A percentile compares a stretch with the other conserved stretches of the same genome.
These are phyloP conservation scores for Ceratocystis eucalypticola DNA, from an alignment of 2,329 filamentous ascomycete species.

Conservation along the genomic window DNA sequence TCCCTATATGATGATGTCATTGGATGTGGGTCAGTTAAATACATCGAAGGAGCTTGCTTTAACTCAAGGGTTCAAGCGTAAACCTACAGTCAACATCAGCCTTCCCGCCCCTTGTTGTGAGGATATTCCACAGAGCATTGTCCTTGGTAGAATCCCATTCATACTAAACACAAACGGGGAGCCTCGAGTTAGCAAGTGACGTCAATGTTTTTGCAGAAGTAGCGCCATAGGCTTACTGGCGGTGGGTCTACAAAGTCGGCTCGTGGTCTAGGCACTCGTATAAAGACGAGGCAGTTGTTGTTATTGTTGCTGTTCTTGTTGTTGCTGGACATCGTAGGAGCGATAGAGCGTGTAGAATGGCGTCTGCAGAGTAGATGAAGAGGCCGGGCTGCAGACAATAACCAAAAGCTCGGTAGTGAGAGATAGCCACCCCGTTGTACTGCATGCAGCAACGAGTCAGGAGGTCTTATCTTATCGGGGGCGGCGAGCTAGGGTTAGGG, in stretches of 20 bases:
- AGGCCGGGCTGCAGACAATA: not conserved
- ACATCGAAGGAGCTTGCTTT: constrained; percentile 1
- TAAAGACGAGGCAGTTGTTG: constrained; percentile 54
- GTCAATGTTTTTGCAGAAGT: not conserved
- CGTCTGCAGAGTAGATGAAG: not conserved
- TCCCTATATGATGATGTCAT: constrained; percentile 40
- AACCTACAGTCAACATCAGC: constrained; percentile 66
- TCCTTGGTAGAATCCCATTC: constrained; percentile 81
- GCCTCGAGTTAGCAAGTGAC: not conserved
- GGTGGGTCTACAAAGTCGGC: constrained; percentile 84
- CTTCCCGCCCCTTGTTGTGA: constrained; percentile 67
- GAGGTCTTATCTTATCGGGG: constrained; percentile 2
- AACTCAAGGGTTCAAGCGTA: not conserved
- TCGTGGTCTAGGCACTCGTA: constrained; percentile 78
- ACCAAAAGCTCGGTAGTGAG: not conserved
- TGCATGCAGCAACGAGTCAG: not conserved
- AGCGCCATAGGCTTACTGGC: constrained; percentile 41
- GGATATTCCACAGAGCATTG: constrained; percentile 74
- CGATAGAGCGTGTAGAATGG: not conserved
- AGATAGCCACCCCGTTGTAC: not conserved
- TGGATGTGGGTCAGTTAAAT: constrained; percentile 21
- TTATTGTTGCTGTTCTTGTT: not conserved
- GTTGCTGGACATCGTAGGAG: not conserved
- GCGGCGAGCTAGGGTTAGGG: too few relatives aligned
- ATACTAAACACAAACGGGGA: not conserved